These are phyloP conservation scores for Vanrija pseudolonga DNA, from an alignment of 1,284 basidiomycete genomes.

Conservation along the genomic window DNA sequence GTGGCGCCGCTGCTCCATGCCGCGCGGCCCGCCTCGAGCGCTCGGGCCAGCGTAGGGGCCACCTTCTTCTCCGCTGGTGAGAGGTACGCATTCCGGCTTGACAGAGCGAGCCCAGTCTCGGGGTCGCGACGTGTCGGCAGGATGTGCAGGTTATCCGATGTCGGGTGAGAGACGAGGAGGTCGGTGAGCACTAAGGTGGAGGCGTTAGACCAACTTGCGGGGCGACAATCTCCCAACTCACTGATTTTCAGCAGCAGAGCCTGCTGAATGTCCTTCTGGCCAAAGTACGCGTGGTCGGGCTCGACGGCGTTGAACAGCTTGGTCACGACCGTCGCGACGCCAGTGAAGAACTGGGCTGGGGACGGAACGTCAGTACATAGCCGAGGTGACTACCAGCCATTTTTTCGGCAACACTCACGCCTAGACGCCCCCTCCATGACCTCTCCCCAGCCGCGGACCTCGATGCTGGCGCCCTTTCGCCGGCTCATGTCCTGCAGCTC, in stretches of 20 bases:
- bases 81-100: constrained; percentile 87
- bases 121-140: constrained; percentile 70
- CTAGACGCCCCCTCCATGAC: constrained; percentile 48
- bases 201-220: background rate
- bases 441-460: constrained; percentile 75
- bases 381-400: background rate
- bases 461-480: constrained; percentile 85
- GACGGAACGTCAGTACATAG: constrained; percentile 14
- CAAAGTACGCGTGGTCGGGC: constrained; percentile 92
- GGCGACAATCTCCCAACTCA: constrained; percentile 19
- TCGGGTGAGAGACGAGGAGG: constrained; percentile 72
- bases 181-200: constrained; percentile 61
- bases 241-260: constrained; percentile 77
- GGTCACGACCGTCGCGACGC: constrained; percentile 90
- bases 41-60: constrained; percentile 69
- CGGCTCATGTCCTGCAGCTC: constrained; percentile 70
- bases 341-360: constrained; percentile 88
- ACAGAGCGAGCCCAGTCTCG: constrained; percentile 71
- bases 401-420: constrained; percentile 31
- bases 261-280: constrained; percentile 98
- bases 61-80: constrained; percentile 60
- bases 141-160: constrained; percentile 67
- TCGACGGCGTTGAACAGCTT: constrained; percentile 92
- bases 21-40: constrained; percentile 59
- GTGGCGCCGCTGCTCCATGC: constrained; percentile 59